Base-by-base conservation (phyloP, 2,329 filamentous ascomycete species). In the Macrophomina pseudophaseolina region DNA sequence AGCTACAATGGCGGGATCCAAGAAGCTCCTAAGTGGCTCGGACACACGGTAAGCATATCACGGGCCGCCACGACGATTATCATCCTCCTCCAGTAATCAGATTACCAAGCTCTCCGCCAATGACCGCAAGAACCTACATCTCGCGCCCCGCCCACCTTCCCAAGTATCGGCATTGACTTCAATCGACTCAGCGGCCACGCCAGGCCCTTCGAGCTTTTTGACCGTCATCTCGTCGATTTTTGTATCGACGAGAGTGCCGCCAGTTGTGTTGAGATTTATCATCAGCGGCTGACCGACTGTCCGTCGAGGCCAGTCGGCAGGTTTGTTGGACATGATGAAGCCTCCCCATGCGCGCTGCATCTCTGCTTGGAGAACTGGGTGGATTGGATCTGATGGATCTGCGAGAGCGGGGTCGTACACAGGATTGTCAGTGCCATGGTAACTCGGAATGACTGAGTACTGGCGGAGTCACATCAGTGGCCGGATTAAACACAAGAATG, bases 261-360 rank as follows among this genome's bases (percentile, higher is more conserved):
- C 73, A 1, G 72, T 72, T 49, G 72, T 66, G 56, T 75, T 74
- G 35, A 71, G 58, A 53, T 72, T 73, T 52, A 48, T 56, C 68
- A 69, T 67, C 11, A 51, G 18, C 3, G 60, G 64, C 30, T 66
- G 51, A 2, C 66, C 33, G 7, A 44, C 12, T 9, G 68, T 68
- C 14, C 67, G 72, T 2, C 49, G 48, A 3, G 71, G 72, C 70
- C 70, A 74, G 3, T 69, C 33, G 4, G 67, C 70, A 3, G 70
- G 71, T 35, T 71, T 68, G 3, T 51, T 49, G 4, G 48, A 51
- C 0, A 51, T 70, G 12, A 73, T 65, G 28, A 71, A 73, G 46
- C 70, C 71, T 14, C 71, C 70, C 69, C 68, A 71, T 28, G 71
- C 71, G 8, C 56, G 58, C 40, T 64, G 66, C 12, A 70, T 67